Evolutionary conservation across 2,329 filamentous ascomycete species (phyloP), one percentile per base, ranked within the genome.

Genomic region (Epichloe amarillans): DNA sequence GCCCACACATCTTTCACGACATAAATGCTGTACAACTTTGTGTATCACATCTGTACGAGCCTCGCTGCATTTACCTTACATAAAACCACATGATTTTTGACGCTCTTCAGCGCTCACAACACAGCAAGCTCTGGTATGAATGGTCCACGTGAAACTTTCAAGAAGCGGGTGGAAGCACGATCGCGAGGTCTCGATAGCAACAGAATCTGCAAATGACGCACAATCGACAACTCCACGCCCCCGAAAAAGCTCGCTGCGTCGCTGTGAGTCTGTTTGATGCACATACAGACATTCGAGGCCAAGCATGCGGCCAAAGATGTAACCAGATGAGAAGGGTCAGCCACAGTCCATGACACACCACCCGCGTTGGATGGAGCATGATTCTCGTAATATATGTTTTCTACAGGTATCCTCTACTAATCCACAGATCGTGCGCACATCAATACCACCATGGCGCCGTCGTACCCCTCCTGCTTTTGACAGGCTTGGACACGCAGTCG

Each of bases 261-360:
- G 17, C 41, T 44, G 15, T 14, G 12, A n/a, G 21, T 26, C 19
- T 11, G 10, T 26, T 23, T 40, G 26, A n/a, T 45, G 33, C 26
- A 36, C 21, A 52, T 45, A 49, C 46, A 52, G 23, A 35, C 41
- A 49, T 52, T 42, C 14, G 40, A 12, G 26, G 15, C 50, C 36
- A 52, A 40, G 35, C 15, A 43, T 52, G 46, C 46, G 46, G 50
- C 50, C 50, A 45, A n/a, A 49, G 17, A 52, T 49, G 46, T 39
- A 45, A 35, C 50, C 50, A 35, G 36, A 52, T 40, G 35, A 37
- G 23, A 30, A 48, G 21, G 17, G 41, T 52, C 40, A 39, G 41
- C 46, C 50, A 41, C 36, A 36, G 21, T 45, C 14, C 23, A 45
- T 36, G 30, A 38, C 36, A 48, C 46, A 52, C 40, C 40, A 48